Conservation (phyloP, 495 filamentous ascomycete species). For the Lophium mytilinum region DNA sequence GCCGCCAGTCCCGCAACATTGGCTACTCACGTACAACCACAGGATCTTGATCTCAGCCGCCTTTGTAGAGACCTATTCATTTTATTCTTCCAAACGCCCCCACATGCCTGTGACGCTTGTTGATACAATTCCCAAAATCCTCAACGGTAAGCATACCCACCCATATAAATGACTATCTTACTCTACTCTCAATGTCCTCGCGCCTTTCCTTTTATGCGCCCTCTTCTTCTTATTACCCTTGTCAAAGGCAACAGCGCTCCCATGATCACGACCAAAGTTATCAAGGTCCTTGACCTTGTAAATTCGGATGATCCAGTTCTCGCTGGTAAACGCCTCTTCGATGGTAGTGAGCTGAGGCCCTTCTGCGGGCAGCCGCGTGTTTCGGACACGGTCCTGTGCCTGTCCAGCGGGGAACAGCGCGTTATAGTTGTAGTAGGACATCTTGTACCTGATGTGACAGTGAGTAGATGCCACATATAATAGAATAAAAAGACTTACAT, state of each 20-base stretch:
- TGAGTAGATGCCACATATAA: constrained; percentile 32
- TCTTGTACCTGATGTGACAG: constrained; percentile 76
- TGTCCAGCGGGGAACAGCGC: constrained; percentile 86
- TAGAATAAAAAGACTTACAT: constrained; percentile 56
- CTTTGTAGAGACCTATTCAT: neutral
- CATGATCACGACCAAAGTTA: constrained; percentile 87
- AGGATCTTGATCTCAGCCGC: neutral
- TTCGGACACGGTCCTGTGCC: constrained; percentile 84
- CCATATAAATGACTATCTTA: constrained; percentile 36
- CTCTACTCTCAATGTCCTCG: constrained; percentile 75
- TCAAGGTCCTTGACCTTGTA: constrained; percentile 99
- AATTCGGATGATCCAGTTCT: constrained; percentile 99
- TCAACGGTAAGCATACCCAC: neutral
- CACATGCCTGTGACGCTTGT: neutral
- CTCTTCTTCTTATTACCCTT: constrained; percentile 93
- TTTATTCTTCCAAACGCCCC: neutral
- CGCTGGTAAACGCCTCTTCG: constrained; percentile 96
- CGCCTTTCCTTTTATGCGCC: constrained; percentile 66
- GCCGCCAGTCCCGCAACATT: too few species aligned
- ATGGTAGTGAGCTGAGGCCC: constrained; percentile 80
- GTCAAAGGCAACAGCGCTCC: constrained; percentile 76
- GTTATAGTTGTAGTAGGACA: constrained; percentile 99
- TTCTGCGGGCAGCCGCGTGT: constrained; percentile 68
- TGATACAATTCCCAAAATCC: constrained; percentile 1
- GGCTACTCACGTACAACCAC: too few species aligned